Evolutionary conservation across 345 rosid genomes (phyloP).

Genomic region (Hypericum perforatum): DNA sequence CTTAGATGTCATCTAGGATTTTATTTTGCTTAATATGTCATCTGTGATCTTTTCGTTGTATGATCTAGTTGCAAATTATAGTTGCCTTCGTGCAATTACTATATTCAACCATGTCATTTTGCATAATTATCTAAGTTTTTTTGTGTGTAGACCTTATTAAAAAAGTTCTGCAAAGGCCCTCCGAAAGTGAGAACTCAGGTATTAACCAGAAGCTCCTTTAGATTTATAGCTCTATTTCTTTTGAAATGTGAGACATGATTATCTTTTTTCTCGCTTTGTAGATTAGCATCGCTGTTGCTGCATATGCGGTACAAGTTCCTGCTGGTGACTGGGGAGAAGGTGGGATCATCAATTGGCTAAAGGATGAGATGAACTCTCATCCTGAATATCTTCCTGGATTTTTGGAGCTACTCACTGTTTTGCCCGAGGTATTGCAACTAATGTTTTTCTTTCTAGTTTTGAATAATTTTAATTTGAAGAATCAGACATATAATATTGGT

Average conservation of each 20-base stretch:
- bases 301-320: slow-evolving; percentile 97
- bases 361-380: slow-evolving; percentile 84
- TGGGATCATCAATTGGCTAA: slow-evolving; percentile 87
- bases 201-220: slow-evolving; percentile 5
- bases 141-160: slow-evolving; percentile 64
- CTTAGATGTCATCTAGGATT: too few species aligned
- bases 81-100: too few species aligned
- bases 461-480: not conserved
- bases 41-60: too few species aligned
- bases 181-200: slow-evolving; percentile 99
- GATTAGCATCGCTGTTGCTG: slow-evolving; percentile 99
- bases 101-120: not conserved
- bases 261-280: slow-evolving; percentile 31
- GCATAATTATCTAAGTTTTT: slow-evolving; percentile 5
- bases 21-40: too few species aligned
- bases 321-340: slow-evolving; percentile 96
- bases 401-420: slow-evolving; percentile 87
- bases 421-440: slow-evolving; percentile 70
- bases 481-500: too few species aligned
- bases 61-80: too few species aligned
- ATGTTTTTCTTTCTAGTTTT: slow-evolving; percentile 5
- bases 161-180: slow-evolving; percentile 93
- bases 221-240: slow-evolving; percentile 3
- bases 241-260: slow-evolving; percentile 5
- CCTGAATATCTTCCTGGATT: slow-evolving; percentile 94